Percentiles rank a stretch among this genome's conserved stretches.
Evolutionary conservation across 2,329 filamentous ascomycete genomes (phyloP).

Genomic region (Didymella pomorum): DNA sequence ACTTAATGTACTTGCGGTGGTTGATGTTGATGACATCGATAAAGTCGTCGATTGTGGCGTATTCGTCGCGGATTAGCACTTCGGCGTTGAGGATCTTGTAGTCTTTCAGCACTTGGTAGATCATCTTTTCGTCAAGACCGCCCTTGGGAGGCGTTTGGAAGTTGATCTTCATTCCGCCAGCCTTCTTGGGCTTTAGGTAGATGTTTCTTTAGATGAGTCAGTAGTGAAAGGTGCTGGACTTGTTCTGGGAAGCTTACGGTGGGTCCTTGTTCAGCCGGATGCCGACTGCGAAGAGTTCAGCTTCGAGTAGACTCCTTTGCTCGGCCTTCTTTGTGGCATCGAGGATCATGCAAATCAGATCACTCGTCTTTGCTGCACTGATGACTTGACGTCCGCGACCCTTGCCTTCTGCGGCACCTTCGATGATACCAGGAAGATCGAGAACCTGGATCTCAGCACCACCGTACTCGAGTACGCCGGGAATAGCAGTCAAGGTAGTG

Average conservation of each 20-base stretch:
- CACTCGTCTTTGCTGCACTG: conserved; percentile 96
- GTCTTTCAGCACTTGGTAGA: conserved; percentile 95
- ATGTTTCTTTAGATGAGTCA: conserved; percentile 73
- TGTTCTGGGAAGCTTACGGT: conserved; percentile 66
- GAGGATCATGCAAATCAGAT: conserved; percentile 94
- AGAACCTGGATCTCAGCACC: conserved; percentile 98
- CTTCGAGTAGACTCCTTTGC: conserved; percentile 87
- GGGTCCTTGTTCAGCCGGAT: conserved; percentile 92
- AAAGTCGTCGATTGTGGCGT: conserved; percentile 93
- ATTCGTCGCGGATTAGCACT: conserved; percentile 92
- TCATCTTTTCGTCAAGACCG: conserved; percentile 93
- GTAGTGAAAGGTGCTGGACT: not conserved
- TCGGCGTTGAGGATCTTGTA: conserved; percentile 99
- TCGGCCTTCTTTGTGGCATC: conserved; percentile 97
- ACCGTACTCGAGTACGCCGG: conserved; percentile 95
- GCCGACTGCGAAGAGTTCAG: conserved; percentile 91
- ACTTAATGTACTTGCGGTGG: conserved; percentile 95
- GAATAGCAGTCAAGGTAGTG: conserved; percentile 96
- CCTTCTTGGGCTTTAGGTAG: conserved; percentile 94
- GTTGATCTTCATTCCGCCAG: conserved; percentile 98
- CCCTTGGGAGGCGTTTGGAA: conserved; percentile 89
- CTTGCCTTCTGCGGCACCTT: conserved; percentile 94
- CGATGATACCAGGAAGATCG: conserved; percentile 97
- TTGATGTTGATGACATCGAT: conserved; percentile 99
- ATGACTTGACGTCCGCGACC: conserved; percentile 96